Evolutionary conservation across 441 rosid species (phyloP), one percentile per base, ranked within the genome.

Genomic region (Arabidopsis hybrid): DNA sequence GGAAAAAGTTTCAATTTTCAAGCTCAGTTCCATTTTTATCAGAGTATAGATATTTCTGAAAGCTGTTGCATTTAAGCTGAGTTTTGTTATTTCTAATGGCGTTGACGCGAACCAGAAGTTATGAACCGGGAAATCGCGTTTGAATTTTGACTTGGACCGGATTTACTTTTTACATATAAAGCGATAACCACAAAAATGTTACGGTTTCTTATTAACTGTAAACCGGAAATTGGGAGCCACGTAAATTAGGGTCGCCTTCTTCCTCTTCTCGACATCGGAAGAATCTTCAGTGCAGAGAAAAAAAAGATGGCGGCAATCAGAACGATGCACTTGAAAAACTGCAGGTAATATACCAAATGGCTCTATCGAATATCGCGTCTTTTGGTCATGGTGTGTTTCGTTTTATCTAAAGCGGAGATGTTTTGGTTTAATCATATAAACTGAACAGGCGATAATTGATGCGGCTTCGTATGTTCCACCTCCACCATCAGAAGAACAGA

Each of bases 401-500:
- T 4, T 21, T 13, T 14, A 3, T 70, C 10, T 26, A 17, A 8
- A 5, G 6, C 51, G 5, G 17, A 49, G 14, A 18, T 58, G 26
- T 58, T 35, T 45, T 49, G 55, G 52, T 47, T 50, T 50, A 7
- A 29, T 73, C 26, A 11, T 57, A 14, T 71, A n/a, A 21, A 56
- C 68, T 40, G 36, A 76, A 64, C 86, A 92, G 98, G 92, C 89
- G 56, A 90, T 93, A 57, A 91, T 95, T 59, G 88, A 93, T 77
- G 97, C 91, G 49, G 95, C 98, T 59, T 78, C 97, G 12, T 92
- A 91, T 66, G 93, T 95, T 60, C 97, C 98, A 8, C 99, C 98
- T 1, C 97, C 98, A 70, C 99, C 99, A 60, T 86, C 98, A 32
- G 97, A 95, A 84, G 99, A 95, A 80, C 93, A 93, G 80, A 95